Evolutionary conservation across 2,329 filamentous ascomycete species (phyloP).

Genomic region (Simplicillium sp.): DNA sequence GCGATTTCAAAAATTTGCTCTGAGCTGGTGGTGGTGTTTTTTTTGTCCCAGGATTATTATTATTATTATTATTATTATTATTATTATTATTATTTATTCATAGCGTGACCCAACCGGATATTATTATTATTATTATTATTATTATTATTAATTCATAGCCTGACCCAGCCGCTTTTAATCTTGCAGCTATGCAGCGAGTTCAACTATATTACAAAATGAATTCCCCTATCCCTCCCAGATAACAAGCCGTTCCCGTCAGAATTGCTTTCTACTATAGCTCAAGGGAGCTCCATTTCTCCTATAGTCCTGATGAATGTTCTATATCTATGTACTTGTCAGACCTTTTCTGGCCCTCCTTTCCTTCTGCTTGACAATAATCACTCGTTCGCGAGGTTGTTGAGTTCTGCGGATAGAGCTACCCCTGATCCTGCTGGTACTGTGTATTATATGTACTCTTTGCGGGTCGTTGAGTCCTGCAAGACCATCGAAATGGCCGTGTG

Average conservation of each 20-base stretch:
- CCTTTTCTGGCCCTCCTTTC: neutral
- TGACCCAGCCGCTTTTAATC: too few relatives aligned
- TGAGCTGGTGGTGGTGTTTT: conserved; percentile 3
- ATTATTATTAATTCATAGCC: too few relatives aligned
- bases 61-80: too few relatives aligned
- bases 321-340: neutral
- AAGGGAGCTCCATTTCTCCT: neutral
- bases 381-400: conserved; percentile 6
- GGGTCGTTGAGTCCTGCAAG: too few relatives aligned
- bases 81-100: too few relatives aligned
- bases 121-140: too few relatives aligned
- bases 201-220: neutral
- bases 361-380: neutral
- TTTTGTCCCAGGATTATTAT: neutral
- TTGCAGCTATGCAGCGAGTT: neutral
- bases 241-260: neutral
- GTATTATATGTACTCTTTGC: too few relatives aligned
- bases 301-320: neutral
- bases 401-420: too few relatives aligned
- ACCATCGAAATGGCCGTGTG: too few relatives aligned
- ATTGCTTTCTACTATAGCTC: neutral
- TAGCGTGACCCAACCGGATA: neutral
- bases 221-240: neutral
- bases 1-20: conserved; percentile 4
- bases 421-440: too few relatives aligned